phyloP scores from a whole-genome alignment of 208 protist species.

The Trypanosoma avium region DNA sequence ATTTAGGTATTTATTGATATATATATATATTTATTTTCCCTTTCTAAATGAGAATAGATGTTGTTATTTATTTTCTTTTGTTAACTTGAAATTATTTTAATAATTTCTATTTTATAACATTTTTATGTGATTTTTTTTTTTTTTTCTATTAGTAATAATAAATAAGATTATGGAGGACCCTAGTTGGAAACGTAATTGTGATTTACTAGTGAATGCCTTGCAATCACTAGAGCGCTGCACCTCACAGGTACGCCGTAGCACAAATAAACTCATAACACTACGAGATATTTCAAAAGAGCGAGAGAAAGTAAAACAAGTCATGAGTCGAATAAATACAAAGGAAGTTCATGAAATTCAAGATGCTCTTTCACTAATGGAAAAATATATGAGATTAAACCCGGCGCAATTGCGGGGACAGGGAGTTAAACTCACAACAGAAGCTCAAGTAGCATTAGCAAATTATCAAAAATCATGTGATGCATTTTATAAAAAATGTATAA shows the following conservation, averaged over 20 bases:
- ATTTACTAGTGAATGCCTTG: slow-evolving; percentile 54
- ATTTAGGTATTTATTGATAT: neutral
- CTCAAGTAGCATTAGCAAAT: slow-evolving; percentile 52
- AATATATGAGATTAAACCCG: slow-evolving; percentile 72
- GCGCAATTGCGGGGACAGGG: slow-evolving; percentile 53
- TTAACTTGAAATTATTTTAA: too few species aligned
- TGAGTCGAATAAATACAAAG: slow-evolving; percentile 43
- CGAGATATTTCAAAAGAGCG: slow-evolving; percentile 73
- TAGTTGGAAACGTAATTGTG: slow-evolving; percentile 73
- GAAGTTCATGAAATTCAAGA: slow-evolving; percentile 80
- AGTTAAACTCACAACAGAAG: slow-evolving; percentile 73
- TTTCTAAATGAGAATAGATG: neutral
- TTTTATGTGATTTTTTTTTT: neutral
- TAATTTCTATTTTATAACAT: neutral
- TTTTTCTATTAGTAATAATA: neutral
- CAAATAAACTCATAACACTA: slow-evolving; percentile 65
- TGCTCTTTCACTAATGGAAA: slow-evolving; percentile 62
- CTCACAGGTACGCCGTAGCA: slow-evolving; percentile 63
- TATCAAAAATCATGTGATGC: slow-evolving; percentile 78
- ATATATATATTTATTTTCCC: neutral
- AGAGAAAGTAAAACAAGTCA: slow-evolving; percentile 69
- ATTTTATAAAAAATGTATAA: slow-evolving; percentile 85
- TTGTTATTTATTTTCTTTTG: too few species aligned
- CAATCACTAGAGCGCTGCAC: slow-evolving; percentile 66
- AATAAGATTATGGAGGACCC: slow-evolving; percentile 49